Base-by-base conservation (phyloP, 2,329 filamentous ascomycete genomes). In the Ilyonectria destructans region DNA sequence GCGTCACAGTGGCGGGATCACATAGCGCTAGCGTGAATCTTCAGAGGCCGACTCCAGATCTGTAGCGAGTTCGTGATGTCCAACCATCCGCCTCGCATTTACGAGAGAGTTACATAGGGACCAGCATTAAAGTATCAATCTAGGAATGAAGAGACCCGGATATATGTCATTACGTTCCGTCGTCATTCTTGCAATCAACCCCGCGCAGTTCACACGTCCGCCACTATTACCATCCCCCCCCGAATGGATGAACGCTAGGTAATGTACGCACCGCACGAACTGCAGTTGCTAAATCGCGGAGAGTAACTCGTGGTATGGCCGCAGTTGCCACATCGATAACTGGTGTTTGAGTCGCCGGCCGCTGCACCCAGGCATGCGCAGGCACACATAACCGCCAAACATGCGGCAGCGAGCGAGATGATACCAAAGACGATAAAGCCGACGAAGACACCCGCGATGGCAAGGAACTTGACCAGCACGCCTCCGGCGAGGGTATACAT, bases 381-480 rank as follows among this genome's bases (percentile, higher is more conserved):
- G 3, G 68, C 69, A 23, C 68, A 69, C 52, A 70, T 49, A 7
- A 70, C 49, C 1, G 58, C 67, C 6, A 59, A 37, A 8, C 69
- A 71, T 10, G 68, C 57, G 4, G 63, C 17, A 4, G 68, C 33
- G 31, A 71, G 10, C 15, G 68, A 70, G 10, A 70, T 59, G 26
- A 69, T 45, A 4, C 55, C 65, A 37, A 71, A 65, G 7, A 71
- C 23, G 9, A 71, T 45, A 31, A 69, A 68, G 5, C 68, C 65
- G 4, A 71, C 21, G 33, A 71, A 71, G 23, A 71, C 64, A 1
- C 69, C 64, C 3, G 64, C 54, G 26, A 71, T 70, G 12, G 69
- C 69, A 6, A 71, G 58, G 51, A 70, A 68, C 55, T 71, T 71
- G 21, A 71, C 10, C 13, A 65, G n/a, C n/a, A 71, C 69, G 23